Conservation (phyloP, 768 basidiomycete species). For the Royoungia palumana region DNA sequence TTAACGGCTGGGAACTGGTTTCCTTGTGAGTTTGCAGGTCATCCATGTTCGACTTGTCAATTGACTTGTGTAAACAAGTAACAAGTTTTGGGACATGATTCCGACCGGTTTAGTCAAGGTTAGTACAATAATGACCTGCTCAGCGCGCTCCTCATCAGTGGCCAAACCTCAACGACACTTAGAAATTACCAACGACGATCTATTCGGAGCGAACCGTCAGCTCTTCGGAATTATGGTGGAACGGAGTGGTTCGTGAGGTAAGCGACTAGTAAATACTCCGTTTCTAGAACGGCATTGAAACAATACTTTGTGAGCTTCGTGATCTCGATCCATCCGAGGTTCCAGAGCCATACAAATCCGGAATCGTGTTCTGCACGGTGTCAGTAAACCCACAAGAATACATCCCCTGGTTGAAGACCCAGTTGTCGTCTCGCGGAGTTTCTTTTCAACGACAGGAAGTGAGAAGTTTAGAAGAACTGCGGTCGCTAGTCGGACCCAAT, state of each 20-base stretch:
- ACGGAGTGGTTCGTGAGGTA: constrained; percentile 39
- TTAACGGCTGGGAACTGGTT: constrained; percentile 36
- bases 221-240: constrained; percentile 36
- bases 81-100: constrained; percentile 48
- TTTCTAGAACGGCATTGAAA: background rate
- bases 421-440: constrained; percentile 39
- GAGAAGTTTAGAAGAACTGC: constrained; percentile 44
- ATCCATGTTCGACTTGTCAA: background rate
- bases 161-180: constrained; percentile 3
- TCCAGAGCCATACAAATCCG: constrained; percentile 33
- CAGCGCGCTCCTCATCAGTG: too few relatives aligned
- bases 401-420: constrained; percentile 44
- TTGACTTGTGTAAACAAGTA: constrained; percentile 25
- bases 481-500: constrained; percentile 33
- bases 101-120: constrained; percentile 42
- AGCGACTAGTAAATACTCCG: constrained; percentile 6
- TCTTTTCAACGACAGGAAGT: constrained; percentile 42
- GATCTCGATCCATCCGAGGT: constrained; percentile 33
- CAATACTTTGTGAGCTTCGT: constrained; percentile 28
- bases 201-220: constrained; percentile 25
- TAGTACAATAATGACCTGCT: background rate
- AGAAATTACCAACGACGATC: constrained; percentile 38
- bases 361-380: constrained; percentile 44
- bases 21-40: constrained; percentile 37
- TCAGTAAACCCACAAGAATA: constrained; percentile 51